Evolutionary conservation across 768 basidiomycete genomes (phyloP), one percentile per base, ranked within the genome.

Genomic region (Mycena floridula): DNA sequence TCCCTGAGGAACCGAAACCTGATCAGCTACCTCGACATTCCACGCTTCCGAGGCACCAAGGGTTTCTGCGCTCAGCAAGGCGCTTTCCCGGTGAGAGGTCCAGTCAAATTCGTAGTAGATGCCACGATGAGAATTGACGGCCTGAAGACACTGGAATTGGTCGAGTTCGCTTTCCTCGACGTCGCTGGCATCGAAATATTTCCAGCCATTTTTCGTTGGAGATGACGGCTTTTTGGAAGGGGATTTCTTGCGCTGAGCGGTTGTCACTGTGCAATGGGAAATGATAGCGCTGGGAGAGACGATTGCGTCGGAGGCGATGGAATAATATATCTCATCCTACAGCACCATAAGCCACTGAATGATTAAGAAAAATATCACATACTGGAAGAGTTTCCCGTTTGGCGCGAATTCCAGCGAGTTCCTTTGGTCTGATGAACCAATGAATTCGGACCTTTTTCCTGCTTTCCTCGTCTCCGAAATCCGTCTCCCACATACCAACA

Each of bases 401-500:
- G 4, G 72, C 69, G 11, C 77, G 59, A 16, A 68, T 49, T 11
- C 52, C 49, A 5, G 77, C 66, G 24, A 77, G 64, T 51, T 79
- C 68, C 0, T 55, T 42, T 5, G 76, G 77, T 22, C 64, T 60
- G 44, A 72, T 58, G 49, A 77, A 77, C 77, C 77, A 80, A 45
- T 78, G 76, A 28, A 79, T 52, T 22, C 58, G 58, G 25, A 73
- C 22, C 7, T 42, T 20, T n/a, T 8, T 42, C 8, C 11, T 8
- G 8, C 7, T 9, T 27, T 20, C 13, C 7, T 18, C 13, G 22
- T 18, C 18, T 8, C 11, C 22, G 13, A 25, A 28, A 13, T 37
- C 40, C 4, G 66, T 63, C 43, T 83, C 76, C 82, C 85, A 89
- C 68, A 90, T 76, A 0, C 82, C 68, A 13, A 76, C 64, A 37